A percentile compares a stretch with the other conserved stretches of the same genome.
Conservation (phyloP, 148 eudicot species). For the Arbutus unedo region DNA sequence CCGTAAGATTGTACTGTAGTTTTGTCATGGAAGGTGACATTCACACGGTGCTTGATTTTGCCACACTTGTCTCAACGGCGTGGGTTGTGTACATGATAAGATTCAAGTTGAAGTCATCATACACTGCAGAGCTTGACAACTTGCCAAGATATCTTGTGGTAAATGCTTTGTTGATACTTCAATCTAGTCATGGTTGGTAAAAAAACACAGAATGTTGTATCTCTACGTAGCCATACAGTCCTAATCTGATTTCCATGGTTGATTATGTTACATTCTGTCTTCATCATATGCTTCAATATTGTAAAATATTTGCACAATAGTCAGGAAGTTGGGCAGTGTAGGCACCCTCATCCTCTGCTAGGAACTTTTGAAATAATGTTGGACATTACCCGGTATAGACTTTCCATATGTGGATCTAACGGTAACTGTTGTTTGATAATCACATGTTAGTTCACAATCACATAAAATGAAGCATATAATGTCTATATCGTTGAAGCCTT, state of each 20-base stretch:
- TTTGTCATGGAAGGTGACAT: constrained; percentile 52
- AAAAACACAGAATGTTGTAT: neutral
- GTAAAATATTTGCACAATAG: neutral
- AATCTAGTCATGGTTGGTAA: neutral
- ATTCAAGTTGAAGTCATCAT: constrained; percentile 61
- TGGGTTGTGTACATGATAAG: constrained; percentile 94
- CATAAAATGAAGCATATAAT: neutral
- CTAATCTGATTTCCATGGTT: neutral
- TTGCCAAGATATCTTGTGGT: constrained; percentile 70
- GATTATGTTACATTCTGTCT: neutral
- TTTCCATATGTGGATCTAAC: neutral
- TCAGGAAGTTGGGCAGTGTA: neutral
- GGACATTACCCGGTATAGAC: neutral
- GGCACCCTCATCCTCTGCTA: neutral
- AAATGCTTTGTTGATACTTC: constrained; percentile 14
- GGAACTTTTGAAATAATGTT: neutral
- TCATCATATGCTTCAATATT: neutral
- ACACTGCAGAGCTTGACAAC: constrained; percentile 60
- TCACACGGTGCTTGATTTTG: constrained; percentile 58
- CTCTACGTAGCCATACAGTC: neutral
- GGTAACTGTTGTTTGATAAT: neutral
- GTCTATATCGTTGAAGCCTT: neutral
- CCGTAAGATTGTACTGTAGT: constrained; percentile 47
- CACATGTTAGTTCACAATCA: neutral
- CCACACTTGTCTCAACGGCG: constrained; percentile 56